Conservation (phyloP, 148 eudicot genomes). For the Rhododendron kiyosumense region DNA sequence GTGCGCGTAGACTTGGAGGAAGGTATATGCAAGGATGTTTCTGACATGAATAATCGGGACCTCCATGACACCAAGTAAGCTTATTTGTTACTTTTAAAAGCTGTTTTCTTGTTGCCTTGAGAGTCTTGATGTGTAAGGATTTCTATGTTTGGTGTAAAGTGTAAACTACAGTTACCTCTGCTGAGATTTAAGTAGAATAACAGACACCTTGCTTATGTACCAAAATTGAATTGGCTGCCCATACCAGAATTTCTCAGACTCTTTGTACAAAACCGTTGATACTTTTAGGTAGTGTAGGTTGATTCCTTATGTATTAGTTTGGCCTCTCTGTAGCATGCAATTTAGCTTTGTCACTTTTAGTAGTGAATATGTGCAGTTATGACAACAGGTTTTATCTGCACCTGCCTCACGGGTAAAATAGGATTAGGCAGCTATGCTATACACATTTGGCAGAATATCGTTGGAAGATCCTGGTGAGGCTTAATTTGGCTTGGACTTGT, state of each 20-base stretch:
- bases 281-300: not conserved
- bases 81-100: not conserved
- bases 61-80: slow-evolving; percentile 83
- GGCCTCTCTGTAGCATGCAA: not conserved
- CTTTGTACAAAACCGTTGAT: not conserved
- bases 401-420: not conserved
- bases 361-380: no score
- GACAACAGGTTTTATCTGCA: not conserved
- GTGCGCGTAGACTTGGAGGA: slow-evolving; percentile 87
- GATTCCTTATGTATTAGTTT: no score
- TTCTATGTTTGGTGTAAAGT: not conserved
- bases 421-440: not conserved
- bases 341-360: not conserved
- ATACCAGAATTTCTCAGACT: not conserved
- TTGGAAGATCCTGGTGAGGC: not conserved
- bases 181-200: not conserved
- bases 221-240: not conserved
- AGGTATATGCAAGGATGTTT: slow-evolving; percentile 73
- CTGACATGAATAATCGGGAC: slow-evolving; percentile 72
- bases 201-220: not conserved
- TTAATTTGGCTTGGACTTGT: no score
- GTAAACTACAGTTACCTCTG: not conserved
- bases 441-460: not conserved
- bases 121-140: not conserved
- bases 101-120: not conserved